These are phyloP conservation scores for Boletus subparvulus DNA, from an alignment of 768 basidiomycete species.

Conservation along the genomic window DNA sequence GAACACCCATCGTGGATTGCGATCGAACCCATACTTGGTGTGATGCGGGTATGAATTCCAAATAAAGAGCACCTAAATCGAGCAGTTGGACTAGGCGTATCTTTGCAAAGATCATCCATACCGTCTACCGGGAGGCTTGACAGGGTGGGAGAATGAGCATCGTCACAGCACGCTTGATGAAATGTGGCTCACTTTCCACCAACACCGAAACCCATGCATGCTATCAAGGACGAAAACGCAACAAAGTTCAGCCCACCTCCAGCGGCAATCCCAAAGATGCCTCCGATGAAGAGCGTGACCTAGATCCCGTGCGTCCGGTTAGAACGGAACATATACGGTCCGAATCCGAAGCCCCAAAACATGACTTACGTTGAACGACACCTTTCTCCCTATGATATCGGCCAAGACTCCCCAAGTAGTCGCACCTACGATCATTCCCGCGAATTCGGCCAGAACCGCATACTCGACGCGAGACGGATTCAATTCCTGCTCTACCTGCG, in stretches of 20 bases:
- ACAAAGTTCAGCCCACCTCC: slow-evolving; percentile 48
- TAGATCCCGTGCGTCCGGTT: not conserved
- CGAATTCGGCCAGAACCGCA: slow-evolving; percentile 46
- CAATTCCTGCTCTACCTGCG: slow-evolving; percentile 44
- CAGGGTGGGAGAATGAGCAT: slow-evolving; percentile 7
- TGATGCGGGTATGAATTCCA: slow-evolving; percentile 44
- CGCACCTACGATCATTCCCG: slow-evolving; percentile 50
- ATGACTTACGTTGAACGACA: slow-evolving; percentile 41
- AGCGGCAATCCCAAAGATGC: slow-evolving; percentile 51
- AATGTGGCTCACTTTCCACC: slow-evolving; percentile 47
- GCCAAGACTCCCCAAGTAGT: slow-evolving; percentile 49
- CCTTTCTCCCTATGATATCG: slow-evolving; percentile 46
- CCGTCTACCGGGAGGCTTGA: slow-evolving; percentile 47
- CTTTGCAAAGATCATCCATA: slow-evolving; percentile 21
- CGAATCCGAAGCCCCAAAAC: not conserved
- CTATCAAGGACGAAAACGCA: slow-evolving; percentile 44
- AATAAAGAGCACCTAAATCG: slow-evolving; percentile 41
- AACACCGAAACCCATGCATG: slow-evolving; percentile 49
- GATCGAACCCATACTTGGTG: slow-evolving; percentile 32
- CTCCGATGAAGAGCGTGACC: slow-evolving; percentile 38
- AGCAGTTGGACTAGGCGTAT: not conserved
- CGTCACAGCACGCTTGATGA: slow-evolving; percentile 13
- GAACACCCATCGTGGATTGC: not conserved
- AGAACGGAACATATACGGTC: not conserved
- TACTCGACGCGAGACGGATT: slow-evolving; percentile 44